These are phyloP conservation scores for Microcyclospora tardicrescens DNA, from an alignment of 2,329 filamentous ascomycete genomes.

Conservation along the genomic window DNA sequence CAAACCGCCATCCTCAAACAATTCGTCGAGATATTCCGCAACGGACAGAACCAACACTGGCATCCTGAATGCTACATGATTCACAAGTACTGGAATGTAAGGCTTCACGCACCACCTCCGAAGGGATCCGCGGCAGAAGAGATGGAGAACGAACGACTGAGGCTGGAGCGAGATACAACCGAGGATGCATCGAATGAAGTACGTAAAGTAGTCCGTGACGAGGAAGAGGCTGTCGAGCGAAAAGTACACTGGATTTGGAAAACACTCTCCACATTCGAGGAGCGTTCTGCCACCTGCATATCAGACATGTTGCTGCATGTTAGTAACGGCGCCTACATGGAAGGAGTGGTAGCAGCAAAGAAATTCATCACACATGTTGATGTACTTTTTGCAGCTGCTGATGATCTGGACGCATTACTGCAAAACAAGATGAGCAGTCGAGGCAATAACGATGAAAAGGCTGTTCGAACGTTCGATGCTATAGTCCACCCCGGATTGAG, in stretches of 20 bases:
- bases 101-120: conserved; percentile 41
- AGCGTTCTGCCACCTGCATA: conserved; percentile 94
- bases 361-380: conserved; percentile 96
- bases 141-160: conserved; percentile 11
- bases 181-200: conserved; percentile 53
- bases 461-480: conserved; percentile 20
- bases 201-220: conserved; percentile 62
- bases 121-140: conserved; percentile 24
- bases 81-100: conserved; percentile 99
- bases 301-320: conserved; percentile 98
- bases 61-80: conserved; percentile 99
- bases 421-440: conserved; percentile 32
- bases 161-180: conserved; percentile 20
- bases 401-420: conserved; percentile 68
- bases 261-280: conserved; percentile 89
- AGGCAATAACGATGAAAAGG: conserved; percentile 13
- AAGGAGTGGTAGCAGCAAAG: conserved; percentile 87
- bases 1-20: conserved; percentile 96
- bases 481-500: conserved; percentile 52
- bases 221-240: conserved; percentile 91
- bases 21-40: conserved; percentile 96
- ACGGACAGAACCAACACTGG: conserved; percentile 97
- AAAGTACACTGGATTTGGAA: conserved; percentile 99
- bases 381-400: conserved; percentile 76
- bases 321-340: conserved; percentile 91